Evolutionary conservation across 2,329 filamentous ascomycete species (phyloP).

Genomic region (Fusarium duplospermum): DNA sequence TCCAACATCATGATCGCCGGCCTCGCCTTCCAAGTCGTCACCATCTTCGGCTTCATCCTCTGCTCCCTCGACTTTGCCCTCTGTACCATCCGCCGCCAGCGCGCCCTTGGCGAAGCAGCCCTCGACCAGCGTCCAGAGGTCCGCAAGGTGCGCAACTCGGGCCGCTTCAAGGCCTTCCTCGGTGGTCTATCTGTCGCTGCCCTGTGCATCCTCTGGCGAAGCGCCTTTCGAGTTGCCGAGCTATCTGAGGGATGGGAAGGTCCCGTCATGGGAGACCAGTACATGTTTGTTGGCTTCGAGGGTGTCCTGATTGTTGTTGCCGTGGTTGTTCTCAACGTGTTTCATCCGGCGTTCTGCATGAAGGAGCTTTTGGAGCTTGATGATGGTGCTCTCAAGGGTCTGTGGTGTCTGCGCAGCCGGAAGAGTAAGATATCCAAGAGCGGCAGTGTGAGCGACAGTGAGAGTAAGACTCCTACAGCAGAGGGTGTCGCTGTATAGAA

Average conservation of each 20-base stretch:
- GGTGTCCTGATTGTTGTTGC: slow-evolving; percentile 64
- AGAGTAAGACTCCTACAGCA: slow-evolving; percentile 15
- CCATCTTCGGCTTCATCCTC: slow-evolving; percentile 64
- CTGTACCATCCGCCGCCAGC: slow-evolving; percentile 52
- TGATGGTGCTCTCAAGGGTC: slow-evolving; percentile 41
- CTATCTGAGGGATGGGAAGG: slow-evolving; percentile 73
- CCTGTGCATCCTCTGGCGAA: slow-evolving; percentile 72
- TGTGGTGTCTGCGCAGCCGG: slow-evolving; percentile 43
- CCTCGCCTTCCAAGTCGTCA: slow-evolving; percentile 69
- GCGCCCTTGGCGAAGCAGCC: slow-evolving; percentile 47
- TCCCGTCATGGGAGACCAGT: slow-evolving; percentile 65
- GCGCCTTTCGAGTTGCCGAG: slow-evolving; percentile 74
- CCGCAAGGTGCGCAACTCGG: slow-evolving; percentile 53
- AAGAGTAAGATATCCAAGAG: slow-evolving; percentile 8
- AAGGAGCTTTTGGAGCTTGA: slow-evolving; percentile 43
- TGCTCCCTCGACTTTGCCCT: slow-evolving; percentile 63
- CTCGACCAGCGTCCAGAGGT: slow-evolving; percentile 54
- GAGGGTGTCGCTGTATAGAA: slow-evolving; percentile 20
- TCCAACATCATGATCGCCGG: slow-evolving; percentile 75
- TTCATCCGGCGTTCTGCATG: slow-evolving; percentile 45
- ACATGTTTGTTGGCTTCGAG: slow-evolving; percentile 69
- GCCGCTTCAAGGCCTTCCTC: slow-evolving; percentile 65
- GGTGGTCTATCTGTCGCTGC: slow-evolving; percentile 67
- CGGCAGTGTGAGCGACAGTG: slow-evolving; percentile 24
- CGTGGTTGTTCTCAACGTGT: slow-evolving; percentile 57